These are phyloP conservation scores for Saturnispora galanensis DNA, from an alignment of 805 yeast genomes.

Conservation along the genomic window DNA sequence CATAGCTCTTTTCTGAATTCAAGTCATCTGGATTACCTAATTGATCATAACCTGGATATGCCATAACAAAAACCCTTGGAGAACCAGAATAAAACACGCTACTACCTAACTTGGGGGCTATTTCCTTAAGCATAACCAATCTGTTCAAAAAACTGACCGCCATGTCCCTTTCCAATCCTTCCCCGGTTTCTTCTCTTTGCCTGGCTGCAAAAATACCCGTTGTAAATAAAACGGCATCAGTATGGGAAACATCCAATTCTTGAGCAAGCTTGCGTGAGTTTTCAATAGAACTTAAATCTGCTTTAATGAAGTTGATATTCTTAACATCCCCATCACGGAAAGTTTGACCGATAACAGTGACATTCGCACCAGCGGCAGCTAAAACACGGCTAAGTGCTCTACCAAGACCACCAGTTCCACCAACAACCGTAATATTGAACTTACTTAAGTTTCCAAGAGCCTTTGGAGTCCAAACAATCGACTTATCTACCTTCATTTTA, in stretches of 20 bases:
- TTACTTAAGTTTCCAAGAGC: neutral
- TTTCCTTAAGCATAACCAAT: conserved; percentile 21
- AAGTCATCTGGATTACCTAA: conserved; percentile 28
- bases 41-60: conserved; percentile 29
- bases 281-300: conserved; percentile 27
- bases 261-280: conserved; percentile 12
- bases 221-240: conserved; percentile 28
- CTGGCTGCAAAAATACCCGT: conserved; percentile 32
- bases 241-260: conserved; percentile 16
- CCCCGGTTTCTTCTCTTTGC: conserved; percentile 25
- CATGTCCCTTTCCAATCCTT: conserved; percentile 31
- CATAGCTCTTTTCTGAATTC: conserved; percentile 26
- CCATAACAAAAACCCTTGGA: conserved; percentile 32
- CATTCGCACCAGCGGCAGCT: conserved; percentile 23
- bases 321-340: conserved; percentile 23
- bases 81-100: neutral
- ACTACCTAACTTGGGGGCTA: conserved; percentile 20
- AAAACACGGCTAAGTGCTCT: conserved; percentile 24
- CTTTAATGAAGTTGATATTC: conserved; percentile 25
- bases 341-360: conserved; percentile 29
- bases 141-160: conserved; percentile 32
- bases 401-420: conserved; percentile 35
- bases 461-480: neutral
- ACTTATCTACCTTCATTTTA: neutral
- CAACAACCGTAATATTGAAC: conserved; percentile 24